A percentile compares a stretch with the other conserved stretches of the same genome.
These are phyloP conservation scores for Phytophthora ohioensis DNA, from an alignment of 352 stramenopile genomes.

Conservation along the genomic window DNA sequence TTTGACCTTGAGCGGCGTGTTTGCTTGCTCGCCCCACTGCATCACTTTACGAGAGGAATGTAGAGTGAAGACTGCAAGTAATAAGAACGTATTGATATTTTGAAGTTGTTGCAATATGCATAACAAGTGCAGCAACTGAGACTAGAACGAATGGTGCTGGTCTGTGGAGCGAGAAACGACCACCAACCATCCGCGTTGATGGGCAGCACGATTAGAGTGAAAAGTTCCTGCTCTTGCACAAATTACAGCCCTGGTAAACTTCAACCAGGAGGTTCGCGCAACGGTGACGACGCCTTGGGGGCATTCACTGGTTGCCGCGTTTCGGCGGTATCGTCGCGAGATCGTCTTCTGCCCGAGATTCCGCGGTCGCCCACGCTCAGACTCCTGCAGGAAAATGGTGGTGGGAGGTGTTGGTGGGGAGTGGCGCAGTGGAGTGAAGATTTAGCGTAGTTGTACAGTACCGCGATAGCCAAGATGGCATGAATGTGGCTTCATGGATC, in stretches of 20 bases:
- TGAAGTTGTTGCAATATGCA: not conserved
- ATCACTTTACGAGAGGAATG: not conserved
- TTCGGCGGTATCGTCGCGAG: conserved; percentile 8
- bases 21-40: conserved; percentile 5
- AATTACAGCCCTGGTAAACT: conserved; percentile 28
- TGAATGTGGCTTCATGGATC: too few species aligned
- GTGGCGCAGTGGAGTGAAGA: not conserved
- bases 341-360: conserved; percentile 11
- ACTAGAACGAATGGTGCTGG: not conserved
- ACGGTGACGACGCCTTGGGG: conserved; percentile 18
- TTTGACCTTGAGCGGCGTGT: not conserved
- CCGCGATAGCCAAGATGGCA: conserved; percentile 1
- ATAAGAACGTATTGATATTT: not conserved
- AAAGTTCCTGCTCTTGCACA: conserved; percentile 24
- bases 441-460: not conserved
- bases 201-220: conserved; percentile 33
- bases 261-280: conserved; percentile 25
- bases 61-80: not conserved
- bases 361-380: not conserved
- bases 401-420: not conserved
- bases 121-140: not conserved
- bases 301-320: conserved; percentile 23
- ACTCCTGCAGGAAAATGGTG: not conserved
- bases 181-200: conserved; percentile 29
- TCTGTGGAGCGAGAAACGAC: not conserved